These are phyloP conservation scores for Rhododendron kiyosumense DNA, from an alignment of 148 eudicot genomes.

Conservation along the genomic window DNA sequence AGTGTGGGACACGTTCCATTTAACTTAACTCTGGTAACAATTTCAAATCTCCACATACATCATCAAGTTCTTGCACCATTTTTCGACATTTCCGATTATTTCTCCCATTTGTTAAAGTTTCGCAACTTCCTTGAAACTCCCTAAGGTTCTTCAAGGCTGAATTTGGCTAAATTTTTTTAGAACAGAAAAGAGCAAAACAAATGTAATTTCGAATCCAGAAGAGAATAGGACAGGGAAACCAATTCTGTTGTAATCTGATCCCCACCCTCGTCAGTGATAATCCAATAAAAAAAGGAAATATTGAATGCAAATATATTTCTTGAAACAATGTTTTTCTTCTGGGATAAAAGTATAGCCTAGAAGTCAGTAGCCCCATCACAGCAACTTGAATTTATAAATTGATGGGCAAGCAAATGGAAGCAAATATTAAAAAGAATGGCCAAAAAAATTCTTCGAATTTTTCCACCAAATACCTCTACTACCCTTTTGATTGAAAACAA, in stretches of 20 bases:
- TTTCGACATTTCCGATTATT: background rate
- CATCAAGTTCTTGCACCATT: background rate
- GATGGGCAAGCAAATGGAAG: background rate
- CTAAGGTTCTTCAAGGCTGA: background rate
- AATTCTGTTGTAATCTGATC: background rate
- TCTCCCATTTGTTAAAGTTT: background rate
- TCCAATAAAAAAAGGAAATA: background rate
- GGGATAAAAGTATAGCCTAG: background rate
- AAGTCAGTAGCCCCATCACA: background rate
- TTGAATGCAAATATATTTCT: background rate
- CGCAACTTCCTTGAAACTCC: background rate
- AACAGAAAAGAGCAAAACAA: too few relatives aligned
- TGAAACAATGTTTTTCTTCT: too few relatives aligned
- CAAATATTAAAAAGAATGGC: background rate
- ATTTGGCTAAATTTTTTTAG: background rate
- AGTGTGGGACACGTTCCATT: background rate
- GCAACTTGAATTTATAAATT: background rate
- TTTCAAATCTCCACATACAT: background rate
- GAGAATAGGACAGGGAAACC: background rate
- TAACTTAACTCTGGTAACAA: background rate
- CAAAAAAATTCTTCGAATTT: background rate
- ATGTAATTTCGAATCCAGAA: background rate
- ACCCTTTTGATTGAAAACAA: background rate
- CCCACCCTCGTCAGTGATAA: background rate
- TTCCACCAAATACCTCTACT: background rate